Evolutionary conservation across 2,329 filamentous ascomycete genomes (phyloP).

Genomic region (Cladosporium sp.): DNA sequence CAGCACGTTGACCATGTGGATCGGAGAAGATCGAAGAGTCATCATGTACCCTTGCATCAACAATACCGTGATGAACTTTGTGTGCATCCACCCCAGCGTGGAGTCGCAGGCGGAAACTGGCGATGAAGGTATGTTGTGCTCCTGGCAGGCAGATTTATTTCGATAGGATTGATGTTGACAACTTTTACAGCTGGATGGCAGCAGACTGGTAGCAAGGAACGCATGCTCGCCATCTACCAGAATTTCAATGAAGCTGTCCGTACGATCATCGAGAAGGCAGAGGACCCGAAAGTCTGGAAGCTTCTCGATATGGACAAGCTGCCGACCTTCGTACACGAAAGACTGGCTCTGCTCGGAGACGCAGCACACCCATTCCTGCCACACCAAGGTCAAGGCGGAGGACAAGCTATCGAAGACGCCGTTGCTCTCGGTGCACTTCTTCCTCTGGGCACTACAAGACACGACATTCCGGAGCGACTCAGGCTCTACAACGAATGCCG

Average conservation of each 20-base stretch:
- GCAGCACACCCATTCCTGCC: constrained; percentile 69
- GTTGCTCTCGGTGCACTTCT: constrained; percentile 60
- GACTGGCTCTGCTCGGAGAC: constrained; percentile 62
- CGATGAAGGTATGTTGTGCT: constrained; percentile 19
- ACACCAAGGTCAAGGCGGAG: constrained; percentile 63
- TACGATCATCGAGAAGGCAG: constrained; percentile 42
- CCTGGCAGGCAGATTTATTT: background rate
- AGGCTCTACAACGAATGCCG: constrained; percentile 59
- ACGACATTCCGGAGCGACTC: constrained; percentile 57
- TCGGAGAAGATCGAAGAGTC: constrained; percentile 45
- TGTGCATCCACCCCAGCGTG: constrained; percentile 43
- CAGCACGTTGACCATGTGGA: constrained; percentile 47
- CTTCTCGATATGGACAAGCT: constrained; percentile 63
- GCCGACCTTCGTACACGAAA: constrained; percentile 55
- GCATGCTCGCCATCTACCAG: constrained; percentile 44
- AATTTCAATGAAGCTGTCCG: constrained; percentile 40
- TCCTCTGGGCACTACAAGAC: constrained; percentile 43
- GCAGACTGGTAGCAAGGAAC: constrained; percentile 38
- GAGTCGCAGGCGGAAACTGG: constrained; percentile 27
- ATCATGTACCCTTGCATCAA: constrained; percentile 51
- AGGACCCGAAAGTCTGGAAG: constrained; percentile 51
- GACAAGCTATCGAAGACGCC: constrained; percentile 66
- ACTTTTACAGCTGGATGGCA: constrained; percentile 36
- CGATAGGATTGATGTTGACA: background rate
- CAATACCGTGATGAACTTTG: constrained; percentile 51